These are phyloP conservation scores for Bipolaris zeicola DNA, from an alignment of 2,329 filamentous ascomycete genomes.

Conservation along the genomic window DNA sequence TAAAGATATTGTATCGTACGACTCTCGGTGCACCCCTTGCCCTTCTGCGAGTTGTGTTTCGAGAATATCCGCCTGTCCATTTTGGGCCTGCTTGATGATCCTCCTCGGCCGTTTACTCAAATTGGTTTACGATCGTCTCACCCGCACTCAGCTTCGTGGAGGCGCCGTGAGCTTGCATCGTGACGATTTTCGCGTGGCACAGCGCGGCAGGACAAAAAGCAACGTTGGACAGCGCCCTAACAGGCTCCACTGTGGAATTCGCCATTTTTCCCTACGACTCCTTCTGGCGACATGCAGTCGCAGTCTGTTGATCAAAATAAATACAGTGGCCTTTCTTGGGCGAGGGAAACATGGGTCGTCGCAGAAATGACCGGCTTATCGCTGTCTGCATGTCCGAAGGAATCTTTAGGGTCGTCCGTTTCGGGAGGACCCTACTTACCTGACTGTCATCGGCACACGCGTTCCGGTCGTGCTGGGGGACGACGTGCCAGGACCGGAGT, in stretches of 20 bases:
- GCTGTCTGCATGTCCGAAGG: not conserved
- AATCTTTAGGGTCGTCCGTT: slow-evolving; percentile 6
- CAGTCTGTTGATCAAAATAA: slow-evolving; percentile 16
- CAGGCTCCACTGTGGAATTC: slow-evolving; percentile 14
- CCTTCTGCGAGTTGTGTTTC: slow-evolving; percentile 15
- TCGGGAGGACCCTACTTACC: slow-evolving; percentile 2
- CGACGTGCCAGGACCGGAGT: slow-evolving; percentile 1
- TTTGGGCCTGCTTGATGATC: slow-evolving; percentile 4
- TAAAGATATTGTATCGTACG: slow-evolving; percentile 23
- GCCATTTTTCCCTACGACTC: not conserved
- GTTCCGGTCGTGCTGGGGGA: slow-evolving; percentile 16
- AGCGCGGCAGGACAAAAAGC: slow-evolving; percentile 10
- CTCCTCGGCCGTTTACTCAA: slow-evolving; percentile 6
- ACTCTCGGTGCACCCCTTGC: slow-evolving; percentile 15
- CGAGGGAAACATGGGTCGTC: slow-evolving; percentile 4
- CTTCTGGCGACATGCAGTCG: slow-evolving; percentile 13
- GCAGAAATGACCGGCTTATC: slow-evolving; percentile 3
- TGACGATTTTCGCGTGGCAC: slow-evolving; percentile 6
- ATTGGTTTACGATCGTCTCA: slow-evolving; percentile 14
- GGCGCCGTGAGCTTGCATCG: slow-evolving; percentile 2
- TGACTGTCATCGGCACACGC: slow-evolving; percentile 4
- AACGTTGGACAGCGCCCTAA: slow-evolving; percentile 4
- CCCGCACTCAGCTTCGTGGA: slow-evolving; percentile 3
- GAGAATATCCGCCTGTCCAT: slow-evolving; percentile 10
- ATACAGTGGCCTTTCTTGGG: slow-evolving; percentile 7